A percentile compares a stretch with the other conserved stretches of the same genome.
Conservation (phyloP, 495 filamentous ascomycete species). For the Aspergillus sclerotioniger region DNA sequence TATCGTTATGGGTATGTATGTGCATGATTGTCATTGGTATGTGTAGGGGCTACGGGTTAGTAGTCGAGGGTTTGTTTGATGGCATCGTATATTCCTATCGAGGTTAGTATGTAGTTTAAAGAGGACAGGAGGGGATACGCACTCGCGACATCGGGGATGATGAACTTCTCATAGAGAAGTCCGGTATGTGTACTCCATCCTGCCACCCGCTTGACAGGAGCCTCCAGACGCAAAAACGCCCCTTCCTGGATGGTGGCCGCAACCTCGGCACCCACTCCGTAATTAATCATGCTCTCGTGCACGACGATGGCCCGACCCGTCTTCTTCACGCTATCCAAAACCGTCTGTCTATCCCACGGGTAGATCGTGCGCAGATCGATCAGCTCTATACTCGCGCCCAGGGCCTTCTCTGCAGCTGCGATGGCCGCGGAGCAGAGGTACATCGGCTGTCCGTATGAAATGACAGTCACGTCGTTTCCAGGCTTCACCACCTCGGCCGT, state of each 20-base stretch:
- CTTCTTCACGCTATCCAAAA: constrained; percentile 82
- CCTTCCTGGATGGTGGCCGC: constrained; percentile 88
- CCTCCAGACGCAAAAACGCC: constrained; percentile 84
- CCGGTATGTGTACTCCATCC: constrained; percentile 90
- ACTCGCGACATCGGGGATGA: constrained; percentile 89
- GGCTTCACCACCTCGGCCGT: constrained; percentile 86
- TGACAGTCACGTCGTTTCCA: constrained; percentile 79
- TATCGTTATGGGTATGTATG: not conserved
- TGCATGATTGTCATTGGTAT: not conserved
- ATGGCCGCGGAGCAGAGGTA: constrained; percentile 85
- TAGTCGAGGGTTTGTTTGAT: constrained; percentile 61
- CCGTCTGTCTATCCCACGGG: constrained; percentile 87
- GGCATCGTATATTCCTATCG: constrained; percentile 61
- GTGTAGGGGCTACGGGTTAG: constrained; percentile 22
- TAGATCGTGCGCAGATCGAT: constrained; percentile 92
- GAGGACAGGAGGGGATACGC: constrained; percentile 42
- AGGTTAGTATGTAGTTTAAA: constrained; percentile 5
- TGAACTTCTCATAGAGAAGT: constrained; percentile 79
- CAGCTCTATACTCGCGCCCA: constrained; percentile 79
- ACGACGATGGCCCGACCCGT: constrained; percentile 90
- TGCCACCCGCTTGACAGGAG: constrained; percentile 87
- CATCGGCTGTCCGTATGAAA: constrained; percentile 90
- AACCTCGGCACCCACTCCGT: constrained; percentile 89
- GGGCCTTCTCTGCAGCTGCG: constrained; percentile 72
- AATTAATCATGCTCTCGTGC: constrained; percentile 95